These are phyloP conservation scores for Thymus mandschuricus DNA, from an alignment of 257 asterid species.

Conservation along the genomic window DNA sequence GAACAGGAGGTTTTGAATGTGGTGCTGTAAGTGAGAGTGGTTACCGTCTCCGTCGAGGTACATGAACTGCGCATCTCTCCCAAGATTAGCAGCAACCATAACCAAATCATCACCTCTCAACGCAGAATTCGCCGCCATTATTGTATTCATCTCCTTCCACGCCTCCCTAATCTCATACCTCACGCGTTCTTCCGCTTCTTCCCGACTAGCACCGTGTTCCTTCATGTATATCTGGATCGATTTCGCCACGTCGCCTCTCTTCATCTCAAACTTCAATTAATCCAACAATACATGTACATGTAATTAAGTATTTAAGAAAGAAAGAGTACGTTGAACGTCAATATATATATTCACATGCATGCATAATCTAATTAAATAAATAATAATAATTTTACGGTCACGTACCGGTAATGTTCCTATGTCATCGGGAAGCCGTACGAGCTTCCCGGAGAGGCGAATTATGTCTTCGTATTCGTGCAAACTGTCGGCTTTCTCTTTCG, in stretches of 20 bases:
- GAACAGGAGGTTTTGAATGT: no score
- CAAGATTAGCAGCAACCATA: constrained; percentile 39
- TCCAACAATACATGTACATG: background rate
- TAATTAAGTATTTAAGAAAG: no score
- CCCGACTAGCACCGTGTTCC: constrained; percentile 33
- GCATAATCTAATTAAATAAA: no score
- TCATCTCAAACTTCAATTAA: constrained; percentile 11
- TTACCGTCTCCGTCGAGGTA: constrained; percentile 58
- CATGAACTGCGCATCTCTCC: constrained; percentile 49
- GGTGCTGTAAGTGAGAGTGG: no score
- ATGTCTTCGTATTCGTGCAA: constrained; percentile 30
- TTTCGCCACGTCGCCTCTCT: constrained; percentile 39
- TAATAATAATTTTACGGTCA: background rate
- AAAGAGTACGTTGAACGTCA: no score
- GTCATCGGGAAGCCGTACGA: background rate
- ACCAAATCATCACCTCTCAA: constrained; percentile 31
- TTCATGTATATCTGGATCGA: constrained; percentile 50
- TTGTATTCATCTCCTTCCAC: constrained; percentile 47
- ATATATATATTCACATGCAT: no score
- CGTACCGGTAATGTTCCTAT: background rate
- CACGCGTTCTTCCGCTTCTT: constrained; percentile 24
- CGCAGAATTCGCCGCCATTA: constrained; percentile 7
- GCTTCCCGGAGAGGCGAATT: background rate
- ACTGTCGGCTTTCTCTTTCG: constrained; percentile 29
- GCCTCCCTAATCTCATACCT: constrained; percentile 27